Evolutionary conservation across 2,329 filamentous ascomycete genomes (phyloP).

Genomic region (Incumbomyces lentus): DNA sequence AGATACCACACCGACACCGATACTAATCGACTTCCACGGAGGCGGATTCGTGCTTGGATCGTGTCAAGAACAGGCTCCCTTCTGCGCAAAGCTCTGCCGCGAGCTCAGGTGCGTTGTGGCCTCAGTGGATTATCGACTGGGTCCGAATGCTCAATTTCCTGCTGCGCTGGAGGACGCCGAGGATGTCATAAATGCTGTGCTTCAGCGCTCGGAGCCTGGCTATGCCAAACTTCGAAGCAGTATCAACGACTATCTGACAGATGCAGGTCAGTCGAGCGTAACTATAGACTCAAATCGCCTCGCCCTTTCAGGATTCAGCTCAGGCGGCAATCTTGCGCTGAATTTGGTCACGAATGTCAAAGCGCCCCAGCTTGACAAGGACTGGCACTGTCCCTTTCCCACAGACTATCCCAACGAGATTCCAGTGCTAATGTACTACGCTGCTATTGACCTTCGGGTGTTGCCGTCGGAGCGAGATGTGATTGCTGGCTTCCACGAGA

Average conservation of each 20-base stretch:
- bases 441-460: conserved; percentile 17
- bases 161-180: conserved; percentile 39
- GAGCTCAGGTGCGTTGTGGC: conserved; percentile 33
- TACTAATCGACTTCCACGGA: conserved; percentile 21
- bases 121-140: conserved; percentile 39
- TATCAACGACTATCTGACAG: conserved; percentile 14
- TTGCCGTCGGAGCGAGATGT: conserved; percentile 18
- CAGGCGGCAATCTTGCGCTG: conserved; percentile 39
- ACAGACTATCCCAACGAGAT: conserved; percentile 13
- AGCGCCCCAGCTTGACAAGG: conserved; percentile 12
- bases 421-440: conserved; percentile 20
- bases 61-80: conserved; percentile 31
- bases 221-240: conserved; percentile 13
- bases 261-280: conserved; percentile 9
- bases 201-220: conserved; percentile 22
- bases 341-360: conserved; percentile 17
- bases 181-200: conserved; percentile 34
- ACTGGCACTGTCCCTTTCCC: conserved; percentile 12
- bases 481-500: conserved; percentile 13
- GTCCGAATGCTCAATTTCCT: conserved; percentile 37
- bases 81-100: conserved; percentile 36
- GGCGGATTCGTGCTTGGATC: conserved; percentile 20
- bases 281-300: conserved; percentile 29
- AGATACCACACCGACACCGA: conserved; percentile 8
- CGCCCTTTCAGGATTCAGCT: conserved; percentile 36